Conservation (phyloP, 495 filamentous ascomycete species). For the Aspergillus biplanus region DNA sequence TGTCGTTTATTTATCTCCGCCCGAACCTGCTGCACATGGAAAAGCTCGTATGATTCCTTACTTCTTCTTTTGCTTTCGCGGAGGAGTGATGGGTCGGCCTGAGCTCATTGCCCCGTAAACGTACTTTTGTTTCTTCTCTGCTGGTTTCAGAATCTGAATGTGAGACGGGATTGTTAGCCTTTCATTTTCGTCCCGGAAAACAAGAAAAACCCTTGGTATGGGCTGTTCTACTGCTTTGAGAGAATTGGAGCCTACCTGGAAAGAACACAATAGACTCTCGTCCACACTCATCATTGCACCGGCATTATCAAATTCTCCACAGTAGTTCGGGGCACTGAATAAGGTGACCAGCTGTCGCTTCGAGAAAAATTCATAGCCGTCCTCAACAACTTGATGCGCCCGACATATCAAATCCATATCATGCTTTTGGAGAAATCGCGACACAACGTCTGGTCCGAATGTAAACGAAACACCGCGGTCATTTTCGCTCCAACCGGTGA, state of each 20-base stretch:
- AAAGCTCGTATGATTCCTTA: constrained; percentile 81
- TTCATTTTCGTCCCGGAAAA: constrained; percentile 3
- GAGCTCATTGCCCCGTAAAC: constrained; percentile 88
- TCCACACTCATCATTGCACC: constrained; percentile 99
- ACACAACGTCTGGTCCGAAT: constrained; percentile 98
- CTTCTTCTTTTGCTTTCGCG: constrained; percentile 87
- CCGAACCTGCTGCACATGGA: constrained; percentile 92
- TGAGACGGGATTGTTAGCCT: constrained; percentile 11
- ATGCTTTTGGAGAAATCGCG: constrained; percentile 98
- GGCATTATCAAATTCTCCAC: constrained; percentile 98
- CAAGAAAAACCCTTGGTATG: constrained; percentile 6
- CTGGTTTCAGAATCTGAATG: constrained; percentile 92
- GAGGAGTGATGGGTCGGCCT: constrained; percentile 85
- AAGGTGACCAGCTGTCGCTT: constrained; percentile 97
- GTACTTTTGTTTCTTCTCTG: constrained; percentile 99
- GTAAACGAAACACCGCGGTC: constrained; percentile 98
- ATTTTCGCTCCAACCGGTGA: constrained; percentile 99
- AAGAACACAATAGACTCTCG: constrained; percentile 96
- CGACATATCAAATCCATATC: constrained; percentile 99
- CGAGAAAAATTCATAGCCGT: constrained; percentile 99
- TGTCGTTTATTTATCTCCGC: constrained; percentile 71
- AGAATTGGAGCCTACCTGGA: constrained; percentile 70
- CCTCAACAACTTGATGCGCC: constrained; percentile 98
- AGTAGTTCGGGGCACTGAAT: constrained; percentile 99
- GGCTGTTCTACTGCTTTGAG: no score